Evolutionary conservation across 164 flowering plant species (phyloP).

Genomic region (Vitis rupestris): DNA sequence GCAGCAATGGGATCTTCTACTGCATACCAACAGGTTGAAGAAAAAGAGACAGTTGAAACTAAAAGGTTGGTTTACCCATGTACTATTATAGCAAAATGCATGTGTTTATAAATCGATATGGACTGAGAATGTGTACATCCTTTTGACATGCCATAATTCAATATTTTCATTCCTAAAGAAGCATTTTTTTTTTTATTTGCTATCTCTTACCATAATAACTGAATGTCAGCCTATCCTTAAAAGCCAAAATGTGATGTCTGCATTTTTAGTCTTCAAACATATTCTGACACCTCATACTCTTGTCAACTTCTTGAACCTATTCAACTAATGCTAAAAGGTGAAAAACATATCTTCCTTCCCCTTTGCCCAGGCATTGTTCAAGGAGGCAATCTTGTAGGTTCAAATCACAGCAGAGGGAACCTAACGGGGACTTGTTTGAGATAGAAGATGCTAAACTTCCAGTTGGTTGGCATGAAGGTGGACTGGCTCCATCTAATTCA

Average conservation of each 20-base stretch:
- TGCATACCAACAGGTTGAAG: slow-evolving; percentile 22
- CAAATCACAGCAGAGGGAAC: slow-evolving; percentile 28
- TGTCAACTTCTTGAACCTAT: background rate
- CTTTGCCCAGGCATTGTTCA: slow-evolving; percentile 38
- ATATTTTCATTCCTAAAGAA: no score
- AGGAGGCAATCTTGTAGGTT: slow-evolving; percentile 65
- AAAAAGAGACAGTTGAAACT: slow-evolving; percentile 37
- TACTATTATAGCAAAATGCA: background rate
- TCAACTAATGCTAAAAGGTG: background rate
- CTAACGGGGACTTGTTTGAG: slow-evolving; percentile 53
- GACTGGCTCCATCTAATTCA: slow-evolving; percentile 10
- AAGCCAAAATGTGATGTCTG: no score
- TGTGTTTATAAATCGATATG: background rate
- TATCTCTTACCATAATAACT: no score
- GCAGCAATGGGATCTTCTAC: slow-evolving; percentile 55
- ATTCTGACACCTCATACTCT: background rate
- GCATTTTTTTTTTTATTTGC: no score
- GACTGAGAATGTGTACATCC: background rate
- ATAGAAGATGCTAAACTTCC: slow-evolving; percentile 43
- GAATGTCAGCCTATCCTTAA: no score
- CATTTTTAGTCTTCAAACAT: no score
- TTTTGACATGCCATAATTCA: no score
- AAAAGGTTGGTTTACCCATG: slow-evolving; percentile 43
- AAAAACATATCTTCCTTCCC: background rate
- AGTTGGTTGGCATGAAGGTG: slow-evolving; percentile 17